Evolutionary conservation across 2,329 filamentous ascomycete genomes (phyloP), one percentile per base, ranked within the genome.

Genomic region (Decorospora gaudefroyi): DNA sequence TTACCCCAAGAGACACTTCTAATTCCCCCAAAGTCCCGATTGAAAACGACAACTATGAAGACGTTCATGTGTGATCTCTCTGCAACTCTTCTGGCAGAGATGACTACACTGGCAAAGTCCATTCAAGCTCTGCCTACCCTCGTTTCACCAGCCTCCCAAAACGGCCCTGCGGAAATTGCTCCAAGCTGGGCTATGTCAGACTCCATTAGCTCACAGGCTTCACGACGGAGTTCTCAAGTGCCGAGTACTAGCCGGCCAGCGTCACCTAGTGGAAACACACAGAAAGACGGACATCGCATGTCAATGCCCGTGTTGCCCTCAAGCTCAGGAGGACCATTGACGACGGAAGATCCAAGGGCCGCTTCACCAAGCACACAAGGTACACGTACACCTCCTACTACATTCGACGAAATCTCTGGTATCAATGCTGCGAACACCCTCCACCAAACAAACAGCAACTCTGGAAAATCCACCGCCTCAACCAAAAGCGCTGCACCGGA

Each of bases 241-340:
- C 61, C 59, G 8, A 51, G 37, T 8, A 21, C 34, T 8, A 64
- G 57, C 35, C 55, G 67, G 18, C 60, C 68, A 12, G 65, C 58
- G 6, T 67, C 66, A 27, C 69, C 70, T 3, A 30, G 55, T 2
- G 53, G 63, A 13, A 64, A 71, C 13, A 63, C 73, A 27, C 86
- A 88, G 63, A 83, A 81, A 58, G 74, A 78, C 35, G 76, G 83
- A 30, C 76, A 81, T 46, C 85, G 89, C 50, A 90, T 92, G 86
- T 92, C 89, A 1, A 87, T 92, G 85, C 89, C 88, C 10, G 79
- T 81, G 13, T 76, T 78, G 18, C 81, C 57, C 71, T 80, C 66
- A 5, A 47, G 55, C 9, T 55, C 64, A 2, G 61, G 62, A 33
- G 49, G 47, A 9, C 48, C 60, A 3, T 31, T 63, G 15, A 47